Base-by-base conservation (phyloP, 176 grass and related monocot species). In the Saccharum officinarum region DNA sequence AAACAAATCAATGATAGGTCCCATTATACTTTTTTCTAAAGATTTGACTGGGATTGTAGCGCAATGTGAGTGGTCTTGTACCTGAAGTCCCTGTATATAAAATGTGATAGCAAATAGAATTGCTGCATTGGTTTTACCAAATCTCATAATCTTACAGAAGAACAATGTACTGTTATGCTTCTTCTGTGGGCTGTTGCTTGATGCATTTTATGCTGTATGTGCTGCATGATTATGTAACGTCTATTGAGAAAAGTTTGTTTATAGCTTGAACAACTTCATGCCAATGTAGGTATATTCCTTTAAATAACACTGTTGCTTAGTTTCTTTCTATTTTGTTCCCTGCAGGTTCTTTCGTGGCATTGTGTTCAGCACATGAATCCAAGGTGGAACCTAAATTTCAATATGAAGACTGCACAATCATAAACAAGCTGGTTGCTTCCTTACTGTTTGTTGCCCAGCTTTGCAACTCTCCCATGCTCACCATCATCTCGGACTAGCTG, bases 341-440 rank as follows among this genome's bases (percentile, higher is more conserved):
- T 46, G 16, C 84, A 90, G 89, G 69, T 83, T 83, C 68, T 79
- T 79, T 75, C 10, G 18, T 84, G 84, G 80, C 75, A 69, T 83
- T 47, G n/a, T 79, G 57, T 34, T 57, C 30, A 52, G 59, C 68
- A 69, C 61, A 50, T 59, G 38, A 75, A 87, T 79, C 72, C 47
- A 40, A 73, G 79, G 74, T 8, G 37, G 52, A 82, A 77, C 33
- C 71, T 84, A 66, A 52, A 66, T 54, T 54, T 37, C 73, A 3
- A n/a, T 12, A 18, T 31, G 13, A 63, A 41, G 41, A 55, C 66
- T 86, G 1, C 13, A 23, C 16, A 79, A 44, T 78, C 13, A 45
- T 10, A 44, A 66, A 64, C 36, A 66, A 71, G 23, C 25, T 11
- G 57, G 67, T 26, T 72, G 73, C 42, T 79, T 83, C 15, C 15